Percentiles rank a stretch among this genome's conserved stretches.
These are phyloP conservation scores for Magnusiomyces fungicola DNA, from an alignment of 1,139 yeast species.

Conservation along the genomic window DNA sequence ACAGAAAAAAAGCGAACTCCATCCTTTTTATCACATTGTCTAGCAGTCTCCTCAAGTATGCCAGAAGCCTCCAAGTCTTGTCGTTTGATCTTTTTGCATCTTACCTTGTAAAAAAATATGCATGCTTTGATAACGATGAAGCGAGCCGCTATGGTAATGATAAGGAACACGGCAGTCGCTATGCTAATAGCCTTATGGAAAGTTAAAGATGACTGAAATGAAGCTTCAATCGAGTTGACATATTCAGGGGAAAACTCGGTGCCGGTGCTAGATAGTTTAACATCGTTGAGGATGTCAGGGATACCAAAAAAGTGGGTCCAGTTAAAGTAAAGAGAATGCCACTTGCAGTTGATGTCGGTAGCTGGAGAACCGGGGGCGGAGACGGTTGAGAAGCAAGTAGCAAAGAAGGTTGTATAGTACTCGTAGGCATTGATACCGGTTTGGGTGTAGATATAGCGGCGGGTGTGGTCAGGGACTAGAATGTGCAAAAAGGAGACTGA, in stretches of 20 bases:
- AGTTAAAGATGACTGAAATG: background rate
- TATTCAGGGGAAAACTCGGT: background rate
- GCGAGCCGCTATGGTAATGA: background rate
- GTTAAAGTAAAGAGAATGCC: conserved; percentile 1
- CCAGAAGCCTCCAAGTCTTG: no score
- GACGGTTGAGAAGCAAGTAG: background rate
- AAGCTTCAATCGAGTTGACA: background rate
- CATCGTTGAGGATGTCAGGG: conserved; percentile 1
- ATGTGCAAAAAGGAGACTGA: conserved; percentile 1
- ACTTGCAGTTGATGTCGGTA: background rate
- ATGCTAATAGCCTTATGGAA: background rate
- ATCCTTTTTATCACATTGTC: no score
- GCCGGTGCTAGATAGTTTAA: background rate
- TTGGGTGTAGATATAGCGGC: conserved; percentile 1
- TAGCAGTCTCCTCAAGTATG: no score
- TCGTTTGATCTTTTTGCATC: background rate
- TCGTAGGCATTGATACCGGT: background rate
- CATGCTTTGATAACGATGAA: background rate
- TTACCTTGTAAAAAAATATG: no score
- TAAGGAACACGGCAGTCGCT: background rate
- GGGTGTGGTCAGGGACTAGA: conserved; percentile 2
- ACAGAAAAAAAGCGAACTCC: background rate
- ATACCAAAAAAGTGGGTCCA: conserved; percentile 2
- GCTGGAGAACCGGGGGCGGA: background rate
- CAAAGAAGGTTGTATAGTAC: conserved; percentile 1